Base-by-base conservation (phyloP, 441 rosid species). In the Aquilaria agallochum region DNA sequence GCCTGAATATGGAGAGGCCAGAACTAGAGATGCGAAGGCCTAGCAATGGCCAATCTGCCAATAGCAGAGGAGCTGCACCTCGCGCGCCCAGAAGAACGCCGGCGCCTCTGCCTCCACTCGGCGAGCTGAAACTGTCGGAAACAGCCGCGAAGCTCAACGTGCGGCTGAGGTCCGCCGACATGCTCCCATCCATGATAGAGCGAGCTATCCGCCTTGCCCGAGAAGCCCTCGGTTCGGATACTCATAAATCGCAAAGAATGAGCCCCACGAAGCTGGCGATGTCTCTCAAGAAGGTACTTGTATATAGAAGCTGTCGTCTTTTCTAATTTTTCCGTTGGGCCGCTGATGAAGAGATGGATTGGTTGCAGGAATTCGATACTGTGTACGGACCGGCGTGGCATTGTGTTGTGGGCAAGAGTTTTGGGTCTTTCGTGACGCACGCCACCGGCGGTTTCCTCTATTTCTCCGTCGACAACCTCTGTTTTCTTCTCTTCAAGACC, bases 331-430 rank as follows among this genome's bases (percentile, higher is more conserved):
- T 5, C 9, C 13, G 30, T 60, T 55, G 58, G 10, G 20, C 13
- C 36, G 31, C 46, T 42, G 58, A 45, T 65, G 34, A 31, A 3
- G 51, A 10, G 13, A 15, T 48, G 10, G 27, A 13, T 53, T 49
- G 60, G 46, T 42, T 50, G 52, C 80, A 87, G 94, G 93, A 85
- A 69, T 87, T 87, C 53, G 94, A 89, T 63, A 61, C 68, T 30
- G 62, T 73, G 58, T 83, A 89, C 30, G 96, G 90, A 2, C 85
- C 76, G 50, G 94, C 94, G 5, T 89, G 96, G 96, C 96, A 87
- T 55, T 89, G 96, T 68, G 72, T 89, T 2, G 88, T 77, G 0
- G 96, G 94, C 57, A 80, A 78, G 71, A 81, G 85, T 71, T 89
- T 87, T 42, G 92, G 94, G 63, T 86, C 96, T 31, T 89, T 83